Base-by-base conservation (phyloP, 257 asterid genomes). In the Solanum chilense region DNA sequence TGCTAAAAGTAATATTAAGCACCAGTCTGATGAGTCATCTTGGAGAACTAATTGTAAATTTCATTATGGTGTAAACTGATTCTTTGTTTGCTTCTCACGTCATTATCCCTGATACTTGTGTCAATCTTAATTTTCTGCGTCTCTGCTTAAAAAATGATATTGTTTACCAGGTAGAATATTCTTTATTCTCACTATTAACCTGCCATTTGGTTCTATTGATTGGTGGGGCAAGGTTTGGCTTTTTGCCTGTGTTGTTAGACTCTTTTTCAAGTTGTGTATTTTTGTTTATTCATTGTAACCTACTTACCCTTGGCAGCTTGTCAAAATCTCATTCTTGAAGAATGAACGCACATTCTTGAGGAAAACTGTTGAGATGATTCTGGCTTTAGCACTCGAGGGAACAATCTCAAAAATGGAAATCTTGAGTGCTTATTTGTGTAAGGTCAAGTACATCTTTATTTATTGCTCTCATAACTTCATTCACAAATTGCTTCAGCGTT, bases 351-450 rank as follows among this genome's bases (percentile, higher is more conserved):
- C 90, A 68, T 41, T 90, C 14, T 82, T 88, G 85, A 86, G 91
- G 86, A 90, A 90, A 83, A 73, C 83, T 13, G 83, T 88, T 29
- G 90, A 90, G 78, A 75, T 90, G 85, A 87, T 88, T 84, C 86
- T 88, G 68, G 91, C 91, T 62, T 60, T 88, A 52, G 91, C 86
- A 74, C 86, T 88, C 41, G 90, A 88, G 88, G 87, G 85, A 85
- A 86, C 84, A 83, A 76, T 90, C 52, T 90, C 90, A 49, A 90
- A 90, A 68, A 82, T 31, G 80, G 83, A 85, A 76, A 88, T 90
- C 90, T 86, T 90, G 82, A 88, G 89, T 76, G 87, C 90, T n/a
- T 90, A 88, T 73, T 86, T 88, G 84, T 88, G 89, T 88, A 86
- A 90, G 90, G 90, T 90, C 85, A 66, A 90, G 82, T 37, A 68